A percentile compares a stretch with the other conserved stretches of the same genome.
phyloP scores from a whole-genome alignment of 345 rosid genomes.

The Brassica rapa region DNA sequence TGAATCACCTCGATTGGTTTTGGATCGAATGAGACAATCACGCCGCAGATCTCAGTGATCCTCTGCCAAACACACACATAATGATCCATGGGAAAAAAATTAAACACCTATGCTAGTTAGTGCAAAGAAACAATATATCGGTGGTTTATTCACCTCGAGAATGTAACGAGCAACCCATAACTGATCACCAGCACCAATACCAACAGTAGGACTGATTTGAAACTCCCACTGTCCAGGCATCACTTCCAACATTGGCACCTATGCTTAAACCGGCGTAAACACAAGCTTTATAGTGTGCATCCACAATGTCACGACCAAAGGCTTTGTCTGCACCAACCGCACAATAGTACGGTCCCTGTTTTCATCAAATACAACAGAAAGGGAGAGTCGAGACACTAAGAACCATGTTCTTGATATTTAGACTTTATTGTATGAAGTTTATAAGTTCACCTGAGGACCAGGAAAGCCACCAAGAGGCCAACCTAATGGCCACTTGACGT shows the following conservation, averaged over 20 bases:
- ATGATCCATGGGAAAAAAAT: neutral
- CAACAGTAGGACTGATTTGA: slow-evolving; percentile 93
- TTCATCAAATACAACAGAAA: neutral
- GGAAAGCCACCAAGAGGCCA: slow-evolving; percentile 98
- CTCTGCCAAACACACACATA: slow-evolving; percentile 51
- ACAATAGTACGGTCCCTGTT: slow-evolving; percentile 93
- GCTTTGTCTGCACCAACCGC: slow-evolving; percentile 95
- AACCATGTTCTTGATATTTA: neutral
- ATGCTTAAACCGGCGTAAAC: slow-evolving; percentile 84
- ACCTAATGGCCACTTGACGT: slow-evolving; percentile 93
- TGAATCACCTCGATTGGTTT: slow-evolving; percentile 83
- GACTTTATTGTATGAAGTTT: neutral
- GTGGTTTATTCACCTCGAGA: slow-evolving; percentile 64
- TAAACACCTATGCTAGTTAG: slow-evolving; percentile 3
- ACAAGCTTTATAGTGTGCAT: slow-evolving; percentile 97
- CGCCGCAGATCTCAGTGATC: slow-evolving; percentile 88
- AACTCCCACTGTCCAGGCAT: slow-evolving; percentile 80
- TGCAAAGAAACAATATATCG: neutral
- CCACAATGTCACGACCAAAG: slow-evolving; percentile 90
- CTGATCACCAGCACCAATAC: slow-evolving; percentile 87
- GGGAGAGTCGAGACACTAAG: neutral
- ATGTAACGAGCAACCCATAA: slow-evolving; percentile 92
- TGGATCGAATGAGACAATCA: slow-evolving; percentile 84
- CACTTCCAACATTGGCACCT: slow-evolving; percentile 59
- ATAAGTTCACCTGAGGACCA: slow-evolving; percentile 72